Base-by-base conservation (phyloP, 2,329 filamentous ascomycete genomes). In the Drechslerella coelobrocha region DNA sequence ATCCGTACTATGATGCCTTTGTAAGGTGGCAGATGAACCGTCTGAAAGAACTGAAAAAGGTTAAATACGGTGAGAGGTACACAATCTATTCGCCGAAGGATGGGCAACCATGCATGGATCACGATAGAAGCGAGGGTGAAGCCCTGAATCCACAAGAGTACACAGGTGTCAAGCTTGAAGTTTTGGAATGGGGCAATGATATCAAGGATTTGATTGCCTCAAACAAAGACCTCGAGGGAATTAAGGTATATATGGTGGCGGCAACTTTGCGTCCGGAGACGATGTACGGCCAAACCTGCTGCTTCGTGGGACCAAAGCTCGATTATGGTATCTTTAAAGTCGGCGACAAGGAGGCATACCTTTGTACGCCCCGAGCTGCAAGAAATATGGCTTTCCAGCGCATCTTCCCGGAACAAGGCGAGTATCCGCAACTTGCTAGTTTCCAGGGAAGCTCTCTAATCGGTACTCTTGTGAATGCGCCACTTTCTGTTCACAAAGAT, bases 231-330 rank as follows among this genome's bases (percentile, higher is more conserved):
- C 90, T 93, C 4, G 84, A 87, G 34, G 87, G 85, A 73, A 88
- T 90, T 48, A 89, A 89, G 72, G 88, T 97, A 62, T 97, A 89
- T 82, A 89, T 97, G 76, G 86, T 97, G 10, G 90, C 94, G 10
- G 94, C 94, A 14, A 97, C 94, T 61, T 84, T 99, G 72, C 85
- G 94, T 72, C 91, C 94, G 1, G 94, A 99, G 83, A 99, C 94
- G 34, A 97, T 99, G 93, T 99, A 97, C 78, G 95, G 95, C 41
- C 94, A 97, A 80, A 95, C 88, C 2, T 95, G 91, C 81, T 96
- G 92, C 79, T 99, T 97, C 76, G 91, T 99, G 51, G 91, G 92
- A 2, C 93, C 94, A 8, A 90, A 89, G 77, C 89, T 97, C 77
- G 86, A 84, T 47, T 99, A 99, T 77, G 93, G 93, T 54, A 81